phyloP scores from a whole-genome alignment of 2,329 filamentous ascomycete species.

The Aquanectria penicillioides region DNA sequence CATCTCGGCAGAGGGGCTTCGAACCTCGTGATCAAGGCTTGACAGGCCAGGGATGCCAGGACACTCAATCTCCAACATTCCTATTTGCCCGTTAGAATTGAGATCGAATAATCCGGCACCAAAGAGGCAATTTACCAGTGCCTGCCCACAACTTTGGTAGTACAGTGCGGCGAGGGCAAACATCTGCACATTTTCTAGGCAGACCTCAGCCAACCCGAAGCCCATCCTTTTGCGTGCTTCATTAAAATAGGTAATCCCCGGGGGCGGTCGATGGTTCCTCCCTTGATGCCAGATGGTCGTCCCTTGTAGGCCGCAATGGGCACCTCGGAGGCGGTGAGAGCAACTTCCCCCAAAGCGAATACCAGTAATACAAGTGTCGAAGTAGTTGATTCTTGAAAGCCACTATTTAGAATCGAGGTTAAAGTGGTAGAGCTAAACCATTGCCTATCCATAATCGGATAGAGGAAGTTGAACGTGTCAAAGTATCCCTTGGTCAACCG shows the following conservation, averaged over 20 bases:
- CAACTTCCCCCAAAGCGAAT: conserved; percentile 67
- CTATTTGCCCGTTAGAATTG: conserved; percentile 45
- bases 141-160: conserved; percentile 61
- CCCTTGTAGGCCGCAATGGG: conserved; percentile 57
- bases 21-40: conserved; percentile 65
- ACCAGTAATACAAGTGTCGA: conserved; percentile 66
- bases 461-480: conserved; percentile 67
- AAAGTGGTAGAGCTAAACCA: conserved; percentile 61
- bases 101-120: too few relatives aligned
- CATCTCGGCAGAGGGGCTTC: conserved; percentile 10
- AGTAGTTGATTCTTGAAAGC: conserved; percentile 58
- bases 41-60: conserved; percentile 65
- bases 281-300: conserved; percentile 61
- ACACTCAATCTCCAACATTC: conserved; percentile 70
- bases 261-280: conserved; percentile 61
- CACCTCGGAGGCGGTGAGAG: conserved; percentile 59
- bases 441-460: conserved; percentile 68
- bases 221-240: conserved; percentile 70
- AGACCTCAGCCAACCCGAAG: conserved; percentile 64
- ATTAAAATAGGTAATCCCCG: conserved; percentile 69
- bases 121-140: conserved; percentile 55
- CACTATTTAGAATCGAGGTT: conserved; percentile 52
- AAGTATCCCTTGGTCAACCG: conserved; percentile 65
- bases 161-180: conserved; percentile 66
- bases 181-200: conserved; percentile 68